phyloP scores from a whole-genome alignment of 1,284 basidiomycete species.

The Ceratobasidium sp. region DNA sequence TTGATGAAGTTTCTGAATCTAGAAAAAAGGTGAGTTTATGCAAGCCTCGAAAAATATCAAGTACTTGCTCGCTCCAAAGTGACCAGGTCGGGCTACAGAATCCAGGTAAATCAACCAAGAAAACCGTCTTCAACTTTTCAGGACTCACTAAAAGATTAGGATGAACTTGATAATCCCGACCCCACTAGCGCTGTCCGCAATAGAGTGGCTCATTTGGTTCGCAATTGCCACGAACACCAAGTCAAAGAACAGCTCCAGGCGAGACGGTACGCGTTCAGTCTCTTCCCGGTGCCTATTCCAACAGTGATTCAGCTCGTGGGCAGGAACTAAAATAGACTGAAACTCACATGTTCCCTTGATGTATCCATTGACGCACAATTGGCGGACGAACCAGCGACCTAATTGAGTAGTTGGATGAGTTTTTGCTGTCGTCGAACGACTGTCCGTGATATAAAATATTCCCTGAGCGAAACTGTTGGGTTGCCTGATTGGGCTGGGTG shows the following conservation, averaged over 20 bases:
- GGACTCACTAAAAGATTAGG: conserved; percentile 47
- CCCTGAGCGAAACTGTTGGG: conserved; percentile 3
- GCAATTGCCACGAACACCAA: conserved; percentile 56
- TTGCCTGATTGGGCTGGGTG: background rate
- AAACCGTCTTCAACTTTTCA: background rate
- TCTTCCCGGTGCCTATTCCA: background rate
- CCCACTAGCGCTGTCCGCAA: conserved; percentile 46
- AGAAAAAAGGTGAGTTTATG: background rate
- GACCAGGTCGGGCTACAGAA: conserved; percentile 52
- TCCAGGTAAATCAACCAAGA: background rate
- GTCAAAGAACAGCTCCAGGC: conserved; percentile 57
- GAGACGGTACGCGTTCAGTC: conserved; percentile 29
- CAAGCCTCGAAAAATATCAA: background rate
- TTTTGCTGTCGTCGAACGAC: conserved; percentile 7
- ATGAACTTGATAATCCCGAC: conserved; percentile 48
- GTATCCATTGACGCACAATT: background rate
- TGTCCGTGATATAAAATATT: background rate
- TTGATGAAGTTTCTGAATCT: conserved; percentile 54
- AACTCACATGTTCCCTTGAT: background rate
- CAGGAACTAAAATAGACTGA: background rate
- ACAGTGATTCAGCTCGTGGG: too few relatives aligned
- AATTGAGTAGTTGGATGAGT: background rate
- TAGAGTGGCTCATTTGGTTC: conserved; percentile 55
- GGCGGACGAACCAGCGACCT: background rate
- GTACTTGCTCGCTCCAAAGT: conserved; percentile 53